phyloP scores from a whole-genome alignment of 2,329 filamentous ascomycete species.

The Daldinia sp. region DNA sequence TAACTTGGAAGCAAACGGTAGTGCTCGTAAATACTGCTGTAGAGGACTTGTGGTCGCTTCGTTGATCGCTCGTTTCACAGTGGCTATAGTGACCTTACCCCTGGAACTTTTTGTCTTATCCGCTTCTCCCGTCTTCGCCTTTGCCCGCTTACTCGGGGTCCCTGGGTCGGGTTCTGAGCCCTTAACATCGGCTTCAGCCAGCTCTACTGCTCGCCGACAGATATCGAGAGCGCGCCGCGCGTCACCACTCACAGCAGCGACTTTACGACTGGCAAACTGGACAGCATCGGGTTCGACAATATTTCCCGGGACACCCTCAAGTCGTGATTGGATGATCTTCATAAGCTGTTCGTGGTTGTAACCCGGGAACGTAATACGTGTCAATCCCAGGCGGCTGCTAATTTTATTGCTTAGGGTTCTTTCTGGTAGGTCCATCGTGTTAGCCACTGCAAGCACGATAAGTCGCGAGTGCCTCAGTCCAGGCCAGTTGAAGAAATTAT shows the following conservation, averaged over 20 bases:
- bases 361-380: conserved; percentile 94
- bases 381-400: conserved; percentile 88
- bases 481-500: conserved; percentile 99
- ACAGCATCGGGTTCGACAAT: conserved; percentile 94
- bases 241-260: conserved; percentile 95
- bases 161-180: conserved; percentile 58
- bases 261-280: conserved; percentile 96
- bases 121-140: conserved; percentile 48
- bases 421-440: conserved; percentile 98
- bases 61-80: conserved; percentile 92
- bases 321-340: conserved; percentile 94
- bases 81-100: conserved; percentile 86
- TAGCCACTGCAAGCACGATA: conserved; percentile 96
- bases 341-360: conserved; percentile 98
- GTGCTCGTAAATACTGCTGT: conserved; percentile 85
- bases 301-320: conserved; percentile 87
- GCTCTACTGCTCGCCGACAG: conserved; percentile 92
- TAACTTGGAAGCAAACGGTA: conserved; percentile 86
- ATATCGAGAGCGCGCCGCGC: conserved; percentile 94
- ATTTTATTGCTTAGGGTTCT: conserved; percentile 98
- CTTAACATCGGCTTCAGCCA: conserved; percentile 80
- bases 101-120: conserved; percentile 55
- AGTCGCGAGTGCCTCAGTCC: conserved; percentile 89
- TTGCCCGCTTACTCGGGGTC: conserved; percentile 71
- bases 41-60: conserved; percentile 94